A percentile compares a stretch with the other conserved stretches of the same genome.
phyloP scores from a whole-genome alignment of 257 asterid species.

The Rhazya stricta region DNA sequence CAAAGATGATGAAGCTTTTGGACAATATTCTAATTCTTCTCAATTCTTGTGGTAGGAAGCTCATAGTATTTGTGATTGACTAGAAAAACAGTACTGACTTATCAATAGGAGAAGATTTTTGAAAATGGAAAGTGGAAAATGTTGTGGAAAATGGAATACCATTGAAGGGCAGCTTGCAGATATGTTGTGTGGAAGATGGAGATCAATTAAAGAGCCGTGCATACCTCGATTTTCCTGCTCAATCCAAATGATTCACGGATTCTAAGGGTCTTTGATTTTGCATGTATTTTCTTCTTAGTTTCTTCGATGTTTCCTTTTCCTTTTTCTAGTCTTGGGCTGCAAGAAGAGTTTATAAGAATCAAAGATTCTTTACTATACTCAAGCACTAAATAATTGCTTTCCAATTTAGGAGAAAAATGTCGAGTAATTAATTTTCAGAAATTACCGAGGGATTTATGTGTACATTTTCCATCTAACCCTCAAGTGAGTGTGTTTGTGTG shows the following conservation, averaged over 20 bases:
- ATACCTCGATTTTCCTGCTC: constrained; percentile 5
- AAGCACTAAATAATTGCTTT: too few relatives aligned
- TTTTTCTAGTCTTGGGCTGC: constrained; percentile 36
- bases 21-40: too few relatives aligned
- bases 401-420: too few relatives aligned
- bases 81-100: not conserved
- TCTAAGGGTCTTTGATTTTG: constrained; percentile 17
- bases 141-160: constrained; percentile 9
- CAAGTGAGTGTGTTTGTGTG: not conserved
- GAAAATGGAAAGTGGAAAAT: not conserved
- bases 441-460: too few relatives aligned
- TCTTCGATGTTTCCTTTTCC: constrained; percentile 54
- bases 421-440: too few relatives aligned
- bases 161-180: not conserved
- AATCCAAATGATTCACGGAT: constrained; percentile 4
- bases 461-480: not conserved
- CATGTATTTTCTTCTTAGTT: constrained; percentile 30
- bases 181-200: constrained; percentile 1
- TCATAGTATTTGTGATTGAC: too few relatives aligned
- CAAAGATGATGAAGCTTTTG: too few relatives aligned
- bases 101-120: not conserved
- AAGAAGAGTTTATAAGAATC: constrained; percentile 20
- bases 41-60: too few relatives aligned
- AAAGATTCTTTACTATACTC: constrained; percentile 22
- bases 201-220: constrained; percentile 5